Conservation (phyloP, 1,139 yeast genomes). For the Candida labiduridarum region DNA sequence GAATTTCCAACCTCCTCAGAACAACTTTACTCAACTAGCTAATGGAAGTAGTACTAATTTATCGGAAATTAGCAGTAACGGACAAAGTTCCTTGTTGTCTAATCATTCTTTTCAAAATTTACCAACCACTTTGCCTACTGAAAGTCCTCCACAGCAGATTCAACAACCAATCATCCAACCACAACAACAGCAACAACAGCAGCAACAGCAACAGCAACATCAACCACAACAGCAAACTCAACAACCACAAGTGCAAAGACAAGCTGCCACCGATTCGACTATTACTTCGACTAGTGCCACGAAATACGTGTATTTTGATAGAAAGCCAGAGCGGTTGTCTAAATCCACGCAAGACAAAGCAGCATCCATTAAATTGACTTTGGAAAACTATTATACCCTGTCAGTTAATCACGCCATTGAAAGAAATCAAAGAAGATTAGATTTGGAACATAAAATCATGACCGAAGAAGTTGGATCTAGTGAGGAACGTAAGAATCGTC, state of each 20-base stretch:
- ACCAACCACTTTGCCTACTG: constrained; percentile 17
- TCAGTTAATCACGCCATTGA: constrained; percentile 81
- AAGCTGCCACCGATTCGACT: constrained; percentile 13
- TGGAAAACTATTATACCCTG: constrained; percentile 76
- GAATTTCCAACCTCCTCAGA: constrained; percentile 44
- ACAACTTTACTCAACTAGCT: constrained; percentile 44
- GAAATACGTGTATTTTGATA: constrained; percentile 72
- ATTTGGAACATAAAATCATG: constrained; percentile 65
- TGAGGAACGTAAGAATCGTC: constrained; percentile 75
- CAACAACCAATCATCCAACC: constrained; percentile 14
- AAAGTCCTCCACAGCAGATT: constrained; percentile 21
- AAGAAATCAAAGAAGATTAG: constrained; percentile 75
- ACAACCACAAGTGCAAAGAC: constrained; percentile 8
- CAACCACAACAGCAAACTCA: constrained; percentile 15
- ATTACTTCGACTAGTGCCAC: constrained; percentile 21
- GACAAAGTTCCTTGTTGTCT: constrained; percentile 29
- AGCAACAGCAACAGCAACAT: constrained; percentile 10
- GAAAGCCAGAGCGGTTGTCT: constrained; percentile 79
- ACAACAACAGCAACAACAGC: constrained; percentile 9
- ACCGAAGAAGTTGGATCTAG: constrained; percentile 64
- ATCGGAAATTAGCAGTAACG: constrained; percentile 32
- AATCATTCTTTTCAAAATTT: constrained; percentile 19
- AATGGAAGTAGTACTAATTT: constrained; percentile 46
- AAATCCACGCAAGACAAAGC: constrained; percentile 73
- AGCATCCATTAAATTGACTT: constrained; percentile 66